Conservation (phyloP, 1,284 basidiomycete species). For the Cutaneotrichosporon dermatis region DNA sequence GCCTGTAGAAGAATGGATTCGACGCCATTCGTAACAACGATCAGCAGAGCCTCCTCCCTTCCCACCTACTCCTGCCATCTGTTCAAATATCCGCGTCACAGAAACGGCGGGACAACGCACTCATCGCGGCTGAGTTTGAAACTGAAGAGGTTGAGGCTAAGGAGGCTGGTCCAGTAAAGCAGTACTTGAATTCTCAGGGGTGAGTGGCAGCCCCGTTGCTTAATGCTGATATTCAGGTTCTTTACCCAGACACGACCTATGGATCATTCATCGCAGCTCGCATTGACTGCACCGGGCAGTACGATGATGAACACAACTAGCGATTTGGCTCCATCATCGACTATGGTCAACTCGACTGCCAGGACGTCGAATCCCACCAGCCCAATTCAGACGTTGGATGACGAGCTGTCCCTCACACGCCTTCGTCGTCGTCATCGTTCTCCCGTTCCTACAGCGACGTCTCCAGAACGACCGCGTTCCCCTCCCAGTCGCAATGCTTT, state of each 20-base stretch:
- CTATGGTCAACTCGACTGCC: not conserved
- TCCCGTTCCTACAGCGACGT: not conserved
- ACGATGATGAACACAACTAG: not conserved
- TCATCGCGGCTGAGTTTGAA: conserved; percentile 38
- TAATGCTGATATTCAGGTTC: conserved; percentile 15
- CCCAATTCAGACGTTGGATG: conserved; percentile 10
- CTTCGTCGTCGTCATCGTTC: conserved; percentile 21
- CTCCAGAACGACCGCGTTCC: not conserved
- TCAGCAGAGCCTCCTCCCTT: conserved; percentile 21
- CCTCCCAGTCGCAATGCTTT: conserved; percentile 11
- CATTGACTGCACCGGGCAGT: not conserved
- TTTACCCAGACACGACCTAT: conserved; percentile 43
- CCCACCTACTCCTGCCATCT: conserved; percentile 28
- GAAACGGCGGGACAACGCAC: conserved; percentile 36
- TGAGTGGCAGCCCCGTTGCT: conserved; percentile 13
- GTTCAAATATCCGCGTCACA: conserved; percentile 40
- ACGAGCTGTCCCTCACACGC: conserved; percentile 12
- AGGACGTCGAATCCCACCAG: not conserved
- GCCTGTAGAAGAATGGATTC: conserved; percentile 27
- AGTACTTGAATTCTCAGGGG: conserved; percentile 43
- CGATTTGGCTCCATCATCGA: not conserved
- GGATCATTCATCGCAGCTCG: not conserved
- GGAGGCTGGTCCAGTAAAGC: conserved; percentile 16
- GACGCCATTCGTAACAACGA: conserved; percentile 26
- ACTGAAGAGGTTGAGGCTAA: not conserved